phyloP scores from a whole-genome alignment of 805 yeast species.

The Wickerhamomyces subpelliculosus region DNA sequence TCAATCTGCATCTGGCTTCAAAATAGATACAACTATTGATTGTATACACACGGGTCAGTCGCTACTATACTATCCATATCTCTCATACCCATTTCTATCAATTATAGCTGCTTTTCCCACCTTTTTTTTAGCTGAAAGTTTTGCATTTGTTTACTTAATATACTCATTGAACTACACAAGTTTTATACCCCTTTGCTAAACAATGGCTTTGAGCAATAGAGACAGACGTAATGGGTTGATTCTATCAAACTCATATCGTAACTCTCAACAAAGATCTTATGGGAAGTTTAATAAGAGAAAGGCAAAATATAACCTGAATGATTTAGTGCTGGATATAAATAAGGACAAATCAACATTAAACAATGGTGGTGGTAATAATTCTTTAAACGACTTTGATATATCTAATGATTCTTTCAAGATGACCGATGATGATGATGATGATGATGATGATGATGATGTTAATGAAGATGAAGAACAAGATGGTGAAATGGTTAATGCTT shows the following conservation, averaged over 20 bases:
- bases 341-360: conserved; percentile 1
- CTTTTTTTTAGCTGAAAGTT: too few species aligned
- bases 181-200: too few species aligned
- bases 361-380: conserved; percentile 1
- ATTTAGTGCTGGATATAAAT: conserved; percentile 14
- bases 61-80: too few species aligned
- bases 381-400: conserved; percentile 18
- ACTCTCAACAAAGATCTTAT: conserved; percentile 9
- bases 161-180: too few species aligned
- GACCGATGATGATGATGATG: conserved; percentile 15
- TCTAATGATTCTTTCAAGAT: conserved; percentile 19
- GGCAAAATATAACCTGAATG: conserved; percentile 18
- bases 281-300: conserved; percentile 18
- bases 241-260: conserved; percentile 3
- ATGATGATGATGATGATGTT: not conserved
- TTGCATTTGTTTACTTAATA: too few species aligned
- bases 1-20: too few species aligned
- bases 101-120: too few species aligned
- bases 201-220: conserved; percentile 3
- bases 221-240: conserved; percentile 22
- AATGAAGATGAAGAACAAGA: conserved; percentile 1
- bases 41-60: too few species aligned
- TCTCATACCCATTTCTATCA: too few species aligned
- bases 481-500: conserved; percentile 3
- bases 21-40: too few species aligned